These are phyloP conservation scores for Mortierella sp. DNA, from an alignment of 371 early-diverging fungal genomes.

Conservation along the genomic window DNA sequence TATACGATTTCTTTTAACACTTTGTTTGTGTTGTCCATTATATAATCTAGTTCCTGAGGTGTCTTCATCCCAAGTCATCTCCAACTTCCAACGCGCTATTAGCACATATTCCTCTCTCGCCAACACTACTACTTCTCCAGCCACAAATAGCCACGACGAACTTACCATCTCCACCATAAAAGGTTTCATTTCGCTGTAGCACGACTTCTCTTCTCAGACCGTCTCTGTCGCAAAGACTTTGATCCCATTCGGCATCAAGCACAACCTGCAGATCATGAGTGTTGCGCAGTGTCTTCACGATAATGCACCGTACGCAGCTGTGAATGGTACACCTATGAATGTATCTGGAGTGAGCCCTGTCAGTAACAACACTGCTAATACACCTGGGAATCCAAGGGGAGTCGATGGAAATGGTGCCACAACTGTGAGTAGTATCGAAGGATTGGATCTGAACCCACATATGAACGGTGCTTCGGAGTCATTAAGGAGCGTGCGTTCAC, in stretches of 20 bases:
- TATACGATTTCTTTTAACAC: too few species aligned
- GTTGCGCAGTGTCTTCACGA: slow-evolving; percentile 40
- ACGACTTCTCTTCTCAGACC: slow-evolving; percentile 24
- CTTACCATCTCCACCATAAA: not conserved
- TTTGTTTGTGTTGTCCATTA: too few species aligned
- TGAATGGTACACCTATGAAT: not conserved
- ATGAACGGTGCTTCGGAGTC: not conserved
- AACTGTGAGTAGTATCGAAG: not conserved
- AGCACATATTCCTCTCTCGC: not conserved
- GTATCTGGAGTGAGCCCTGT: not conserved
- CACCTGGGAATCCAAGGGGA: too few species aligned
- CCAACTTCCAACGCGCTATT: slow-evolving; percentile 15
- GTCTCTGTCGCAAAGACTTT: slow-evolving; percentile 26
- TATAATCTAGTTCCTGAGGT: not conserved
- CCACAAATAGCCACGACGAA: not conserved
- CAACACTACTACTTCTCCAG: slow-evolving; percentile 1
- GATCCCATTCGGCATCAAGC: slow-evolving; percentile 22
- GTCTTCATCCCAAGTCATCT: not conserved
- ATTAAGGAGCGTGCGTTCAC: too few species aligned
- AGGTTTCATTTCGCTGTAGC: slow-evolving; percentile 48
- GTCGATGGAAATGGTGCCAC: too few species aligned
- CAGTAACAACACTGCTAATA: not conserved
- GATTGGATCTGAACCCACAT: not conserved
- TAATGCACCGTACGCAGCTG: slow-evolving; percentile 9
- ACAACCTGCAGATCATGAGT: slow-evolving; percentile 18